phyloP scores from a whole-genome alignment of 306 rosid genomes.

The Pyrus betulifolia region DNA sequence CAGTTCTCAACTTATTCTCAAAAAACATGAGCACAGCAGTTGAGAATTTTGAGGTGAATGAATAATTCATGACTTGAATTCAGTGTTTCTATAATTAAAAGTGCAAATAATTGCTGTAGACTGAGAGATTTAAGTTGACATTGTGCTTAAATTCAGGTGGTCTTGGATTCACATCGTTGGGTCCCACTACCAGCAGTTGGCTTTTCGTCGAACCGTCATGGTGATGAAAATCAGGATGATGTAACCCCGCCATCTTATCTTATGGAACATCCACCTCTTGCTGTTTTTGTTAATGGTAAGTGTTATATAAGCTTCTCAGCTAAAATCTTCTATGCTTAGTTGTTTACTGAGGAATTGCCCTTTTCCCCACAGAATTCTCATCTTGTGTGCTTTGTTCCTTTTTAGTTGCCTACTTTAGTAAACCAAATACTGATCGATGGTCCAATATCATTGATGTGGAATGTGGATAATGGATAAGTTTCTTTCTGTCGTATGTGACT shows the following conservation, averaged over 20 bases:
- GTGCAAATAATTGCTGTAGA: not conserved
- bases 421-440: not conserved
- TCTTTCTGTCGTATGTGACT: not conserved
- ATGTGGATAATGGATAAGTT: too few species aligned
- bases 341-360: not conserved
- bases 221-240: constrained; percentile 81
- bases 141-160: constrained; percentile 45
- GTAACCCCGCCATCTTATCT: constrained; percentile 82
- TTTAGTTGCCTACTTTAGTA: not conserved
- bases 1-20: constrained; percentile 81
- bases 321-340: not conserved
- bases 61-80: constrained; percentile 9
- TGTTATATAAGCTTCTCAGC: constrained; percentile 14
- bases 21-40: constrained; percentile 89
- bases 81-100: not conserved
- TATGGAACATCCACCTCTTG: constrained; percentile 99
- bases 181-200: constrained; percentile 94
- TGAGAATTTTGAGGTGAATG: constrained; percentile 88
- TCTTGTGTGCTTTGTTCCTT: not conserved
- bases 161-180: constrained; percentile 99
- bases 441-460: not conserved
- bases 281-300: constrained; percentile 93
- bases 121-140: constrained; percentile 11
- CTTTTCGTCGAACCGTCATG: constrained; percentile 45
- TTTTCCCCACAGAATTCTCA: not conserved